Base-by-base conservation (phyloP, 1,139 yeast species). In the Blastobotrys indianensis region DNA sequence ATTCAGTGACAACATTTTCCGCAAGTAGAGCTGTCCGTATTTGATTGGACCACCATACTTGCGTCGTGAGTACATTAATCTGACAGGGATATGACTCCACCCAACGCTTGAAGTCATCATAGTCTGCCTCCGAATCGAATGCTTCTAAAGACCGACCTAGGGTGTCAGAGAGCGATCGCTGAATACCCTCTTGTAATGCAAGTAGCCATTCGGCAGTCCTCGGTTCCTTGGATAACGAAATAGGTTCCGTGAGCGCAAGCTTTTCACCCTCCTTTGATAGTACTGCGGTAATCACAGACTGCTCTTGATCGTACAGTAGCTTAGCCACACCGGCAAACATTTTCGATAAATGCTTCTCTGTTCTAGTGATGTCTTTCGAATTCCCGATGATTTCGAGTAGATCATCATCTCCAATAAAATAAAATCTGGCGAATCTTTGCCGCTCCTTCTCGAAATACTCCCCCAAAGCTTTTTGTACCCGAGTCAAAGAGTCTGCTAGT, bases 381-480 rank as follows among this genome's bases (percentile, higher is more conserved):
- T 81, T 75, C 3, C 97, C 96, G 46, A 92, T 76, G 36, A 92
- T 76, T 52, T 87, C 95, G 34, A 92, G 67, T 35, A 92, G 68
- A 60, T 90, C 97, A 53, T 88, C 96, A 59, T 92, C 92, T 5
- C 97, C 97, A 34, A 92, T 69, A 59, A 92, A 90, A 57, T 83
- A 88, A 50, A 90, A 84, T 39, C 97, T 72, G 0, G 96, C 92
- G 57, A 84, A 90, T 2, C 74, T 53, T 41, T 77, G 83, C 53
- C 97, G 69, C 58, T 90, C 95, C 39, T 75, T 77, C 56, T 90
- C 97, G 41, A 90, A 70, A 60, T 82, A 92, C 12, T 85, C 94
- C 1, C 82, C 73, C 13, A 92, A 71, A 0, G 96, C 82, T 46
- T 75, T 76, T 45, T 82, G 75, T 2, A 87, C 76, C 53, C 74